Conservation (phyloP, 352 stramenopile genomes). For the Phytophthora europaea region DNA sequence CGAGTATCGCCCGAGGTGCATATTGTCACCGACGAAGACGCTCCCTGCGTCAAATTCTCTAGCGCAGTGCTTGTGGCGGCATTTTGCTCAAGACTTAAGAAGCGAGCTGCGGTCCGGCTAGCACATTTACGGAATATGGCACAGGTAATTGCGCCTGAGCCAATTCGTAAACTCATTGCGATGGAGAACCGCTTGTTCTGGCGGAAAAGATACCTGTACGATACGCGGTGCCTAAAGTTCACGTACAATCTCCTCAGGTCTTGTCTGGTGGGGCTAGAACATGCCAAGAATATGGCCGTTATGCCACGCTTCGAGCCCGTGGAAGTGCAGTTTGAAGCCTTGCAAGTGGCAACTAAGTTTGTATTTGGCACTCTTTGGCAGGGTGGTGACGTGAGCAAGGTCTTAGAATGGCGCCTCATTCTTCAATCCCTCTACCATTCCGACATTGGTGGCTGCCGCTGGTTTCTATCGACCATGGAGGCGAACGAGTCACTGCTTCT, state of each 20-base stretch:
- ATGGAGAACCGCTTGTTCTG: conserved; percentile 90
- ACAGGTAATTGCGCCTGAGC: conserved; percentile 69
- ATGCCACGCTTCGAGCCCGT: conserved; percentile 68
- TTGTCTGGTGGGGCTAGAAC: conserved; percentile 60
- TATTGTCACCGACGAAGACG: conserved; percentile 26
- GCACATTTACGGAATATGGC: conserved; percentile 56
- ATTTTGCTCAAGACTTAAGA: conserved; percentile 57
- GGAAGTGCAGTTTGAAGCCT: conserved; percentile 73
- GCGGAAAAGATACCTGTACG: conserved; percentile 88
- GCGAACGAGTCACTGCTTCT: conserved; percentile 74
- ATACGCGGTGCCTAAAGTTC: conserved; percentile 79
- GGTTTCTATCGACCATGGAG: conserved; percentile 74
- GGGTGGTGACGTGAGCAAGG: conserved; percentile 71
- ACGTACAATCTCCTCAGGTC: conserved; percentile 81
- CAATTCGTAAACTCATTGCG: conserved; percentile 81
- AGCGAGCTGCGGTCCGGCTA: conserved; percentile 40
- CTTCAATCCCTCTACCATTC: conserved; percentile 79
- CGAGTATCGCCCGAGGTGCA: conserved; percentile 58
- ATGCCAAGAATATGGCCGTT: conserved; percentile 48
- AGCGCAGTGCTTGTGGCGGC: conserved; percentile 41
- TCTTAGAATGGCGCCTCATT: conserved; percentile 82
- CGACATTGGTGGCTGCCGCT: conserved; percentile 74
- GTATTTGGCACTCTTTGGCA: conserved; percentile 91
- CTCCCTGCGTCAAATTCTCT: conserved; percentile 36
- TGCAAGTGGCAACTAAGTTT: conserved; percentile 87